Conservation (phyloP, 2,329 filamentous ascomycete genomes). For the Massarina eburnea region DNA sequence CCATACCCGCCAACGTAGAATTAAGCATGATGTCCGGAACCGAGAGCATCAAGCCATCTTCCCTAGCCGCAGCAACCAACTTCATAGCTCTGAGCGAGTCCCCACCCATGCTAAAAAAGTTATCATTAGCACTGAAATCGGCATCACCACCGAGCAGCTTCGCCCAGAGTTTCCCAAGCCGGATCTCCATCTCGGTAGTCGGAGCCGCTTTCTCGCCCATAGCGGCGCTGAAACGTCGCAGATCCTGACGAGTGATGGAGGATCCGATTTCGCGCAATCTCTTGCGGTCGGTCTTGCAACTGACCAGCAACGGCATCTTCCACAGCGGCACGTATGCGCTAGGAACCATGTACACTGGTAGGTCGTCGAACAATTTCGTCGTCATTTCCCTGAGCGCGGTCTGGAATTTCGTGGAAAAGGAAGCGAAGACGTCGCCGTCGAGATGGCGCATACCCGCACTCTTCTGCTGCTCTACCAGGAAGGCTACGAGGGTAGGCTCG, state of each 20-base stretch:
- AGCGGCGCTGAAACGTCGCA: constrained; percentile 34
- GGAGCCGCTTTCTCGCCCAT: constrained; percentile 48
- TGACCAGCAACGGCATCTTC: constrained; percentile 40
- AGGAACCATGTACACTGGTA: constrained; percentile 42
- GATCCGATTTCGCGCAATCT: constrained; percentile 36
- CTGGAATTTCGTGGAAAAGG: constrained; percentile 35
- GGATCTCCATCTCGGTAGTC: constrained; percentile 33
- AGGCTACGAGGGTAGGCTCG: constrained; percentile 38
- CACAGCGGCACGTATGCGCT: constrained; percentile 38
- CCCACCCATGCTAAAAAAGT: constrained; percentile 53
- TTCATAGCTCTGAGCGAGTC: constrained; percentile 58
- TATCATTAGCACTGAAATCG: constrained; percentile 37
- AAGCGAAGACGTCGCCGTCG: constrained; percentile 34
- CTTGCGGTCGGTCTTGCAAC: constrained; percentile 41
- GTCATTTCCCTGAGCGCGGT: constrained; percentile 31
- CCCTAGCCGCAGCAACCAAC: constrained; percentile 57
- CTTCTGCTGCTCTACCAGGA: constrained; percentile 35
- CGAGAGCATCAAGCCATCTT: constrained; percentile 52
- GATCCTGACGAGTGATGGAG: constrained; percentile 33
- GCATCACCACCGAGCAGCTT: constrained; percentile 35
- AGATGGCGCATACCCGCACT: constrained; percentile 26
- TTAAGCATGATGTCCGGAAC: constrained; percentile 60
- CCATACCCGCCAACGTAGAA: constrained; percentile 51
- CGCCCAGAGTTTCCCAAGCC: constrained; percentile 32
- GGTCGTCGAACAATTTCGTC: constrained; percentile 26